Evolutionary conservation across 108 stramenopile genomes (phyloP).

Genomic region (Nannochloropsis gaditana): DNA sequence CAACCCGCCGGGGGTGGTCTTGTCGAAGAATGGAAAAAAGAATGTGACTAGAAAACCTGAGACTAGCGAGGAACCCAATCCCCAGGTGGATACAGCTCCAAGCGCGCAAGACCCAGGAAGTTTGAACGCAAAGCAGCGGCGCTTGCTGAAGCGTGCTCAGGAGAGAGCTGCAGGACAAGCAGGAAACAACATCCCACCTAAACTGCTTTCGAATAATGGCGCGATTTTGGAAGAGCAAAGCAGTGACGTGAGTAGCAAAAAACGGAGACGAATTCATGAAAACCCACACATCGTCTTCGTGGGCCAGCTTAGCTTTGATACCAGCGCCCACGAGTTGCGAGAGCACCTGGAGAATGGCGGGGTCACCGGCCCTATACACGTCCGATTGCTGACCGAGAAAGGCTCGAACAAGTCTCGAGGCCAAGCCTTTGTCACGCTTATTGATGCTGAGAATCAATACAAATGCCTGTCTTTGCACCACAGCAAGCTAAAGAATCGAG

Average conservation of each 20-base stretch:
- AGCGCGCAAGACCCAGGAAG: neutral
- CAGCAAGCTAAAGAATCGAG: slow-evolving; percentile 74
- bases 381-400: slow-evolving; percentile 63
- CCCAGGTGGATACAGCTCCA: neutral
- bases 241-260: neutral
- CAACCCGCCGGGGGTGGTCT: neutral
- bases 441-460: slow-evolving; percentile 69
- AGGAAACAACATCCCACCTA: neutral
- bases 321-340: slow-evolving; percentile 64
- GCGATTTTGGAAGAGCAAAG: neutral
- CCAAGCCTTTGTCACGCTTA: slow-evolving; percentile 68
- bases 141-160: slow-evolving; percentile 33
- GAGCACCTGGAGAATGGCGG: slow-evolving; percentile 55
- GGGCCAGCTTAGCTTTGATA: slow-evolving; percentile 75
- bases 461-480: slow-evolving; percentile 76
- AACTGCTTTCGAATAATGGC: neutral
- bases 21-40: neutral
- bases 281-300: slow-evolving; percentile 83
- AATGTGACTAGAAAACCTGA: neutral
- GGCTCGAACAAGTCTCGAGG: slow-evolving; percentile 54
- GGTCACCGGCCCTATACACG: slow-evolving; percentile 56
- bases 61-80: too few species aligned
- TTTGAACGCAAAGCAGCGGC: slow-evolving; percentile 40
- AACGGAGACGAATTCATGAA: neutral
- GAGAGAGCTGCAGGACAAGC: slow-evolving; percentile 19